A percentile compares a stretch with the other conserved stretches of the same genome.
Conservation (phyloP, 169 alveolate genomes). For the Plasmodium ovale region DNA sequence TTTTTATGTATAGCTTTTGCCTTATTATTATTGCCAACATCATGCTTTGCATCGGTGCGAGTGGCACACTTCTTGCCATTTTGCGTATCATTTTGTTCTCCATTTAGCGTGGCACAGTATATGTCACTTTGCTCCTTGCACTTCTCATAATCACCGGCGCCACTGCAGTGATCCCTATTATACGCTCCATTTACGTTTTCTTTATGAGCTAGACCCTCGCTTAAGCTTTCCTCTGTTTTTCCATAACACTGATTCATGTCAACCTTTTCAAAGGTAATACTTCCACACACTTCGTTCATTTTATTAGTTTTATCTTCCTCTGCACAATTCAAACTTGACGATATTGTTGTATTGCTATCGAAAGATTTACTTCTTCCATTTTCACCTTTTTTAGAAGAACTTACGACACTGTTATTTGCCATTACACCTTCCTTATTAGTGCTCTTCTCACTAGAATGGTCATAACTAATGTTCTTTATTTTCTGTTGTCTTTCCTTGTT, state of each 20-base stretch:
- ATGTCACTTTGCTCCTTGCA: background rate
- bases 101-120: too few species aligned
- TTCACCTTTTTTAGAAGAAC: slow-evolving; percentile 15
- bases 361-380: slow-evolving; percentile 1
- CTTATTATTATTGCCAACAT: background rate
- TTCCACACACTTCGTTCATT: slow-evolving; percentile 12
- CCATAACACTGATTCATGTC: slow-evolving; percentile 33
- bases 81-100: too few species aligned
- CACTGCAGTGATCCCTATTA: background rate
- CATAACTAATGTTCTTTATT: slow-evolving; percentile 14
- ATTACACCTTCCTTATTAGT: background rate
- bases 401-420: background rate
- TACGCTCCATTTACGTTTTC: background rate
- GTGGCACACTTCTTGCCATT: background rate
- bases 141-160: background rate
- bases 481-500: slow-evolving; percentile 53
- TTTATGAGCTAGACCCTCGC: background rate
- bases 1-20: background rate
- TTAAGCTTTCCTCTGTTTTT: slow-evolving; percentile 60
- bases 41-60: background rate
- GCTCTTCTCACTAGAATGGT: background rate
- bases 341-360: slow-evolving; percentile 69
- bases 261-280: slow-evolving; percentile 47
- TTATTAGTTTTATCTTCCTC: slow-evolving; percentile 28
- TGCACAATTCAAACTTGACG: slow-evolving; percentile 45